phyloP scores from a whole-genome alignment of 1,284 basidiomycete genomes.

The Heliocybe sulcata region DNA sequence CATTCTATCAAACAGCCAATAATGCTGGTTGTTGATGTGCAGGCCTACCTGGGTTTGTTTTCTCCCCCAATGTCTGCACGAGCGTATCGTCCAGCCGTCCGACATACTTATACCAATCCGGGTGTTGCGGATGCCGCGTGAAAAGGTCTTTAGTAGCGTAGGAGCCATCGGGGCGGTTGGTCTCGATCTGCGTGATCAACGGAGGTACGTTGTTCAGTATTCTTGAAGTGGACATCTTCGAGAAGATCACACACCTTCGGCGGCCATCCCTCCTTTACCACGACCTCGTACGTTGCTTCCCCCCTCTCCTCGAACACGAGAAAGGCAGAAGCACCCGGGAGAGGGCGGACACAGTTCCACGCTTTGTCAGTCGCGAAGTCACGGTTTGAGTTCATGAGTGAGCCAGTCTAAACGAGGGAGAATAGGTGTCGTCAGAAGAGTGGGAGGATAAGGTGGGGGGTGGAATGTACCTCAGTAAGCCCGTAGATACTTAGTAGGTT shows the following conservation, averaged over 20 bases:
- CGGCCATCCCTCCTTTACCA: constrained; percentile 49
- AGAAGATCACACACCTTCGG: constrained; percentile 22
- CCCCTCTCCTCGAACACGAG: constrained; percentile 37
- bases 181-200: constrained; percentile 22
- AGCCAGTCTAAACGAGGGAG: constrained; percentile 22
- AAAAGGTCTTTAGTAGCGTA: constrained; percentile 58
- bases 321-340: constrained; percentile 26
- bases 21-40: background rate
- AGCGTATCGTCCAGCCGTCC: constrained; percentile 57
- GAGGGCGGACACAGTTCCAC: constrained; percentile 51
- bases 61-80: constrained; percentile 43
- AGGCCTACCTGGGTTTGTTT: constrained; percentile 37
- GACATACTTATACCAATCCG: constrained; percentile 42
- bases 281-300: constrained; percentile 40
- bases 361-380: constrained; percentile 44
- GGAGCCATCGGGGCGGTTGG: constrained; percentile 48
- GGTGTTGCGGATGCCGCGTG: constrained; percentile 33
- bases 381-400: constrained; percentile 43
- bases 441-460: background rate
- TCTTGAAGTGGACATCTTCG: no score
- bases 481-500: constrained; percentile 50
- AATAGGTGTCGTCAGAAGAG: background rate
- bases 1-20: background rate
- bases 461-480: constrained; percentile 25
- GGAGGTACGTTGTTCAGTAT: no score